Evolutionary conservation across 2,329 filamentous ascomycete genomes (phyloP), one percentile per base, ranked within the genome.

Genomic region (Madurella fahalii): DNA sequence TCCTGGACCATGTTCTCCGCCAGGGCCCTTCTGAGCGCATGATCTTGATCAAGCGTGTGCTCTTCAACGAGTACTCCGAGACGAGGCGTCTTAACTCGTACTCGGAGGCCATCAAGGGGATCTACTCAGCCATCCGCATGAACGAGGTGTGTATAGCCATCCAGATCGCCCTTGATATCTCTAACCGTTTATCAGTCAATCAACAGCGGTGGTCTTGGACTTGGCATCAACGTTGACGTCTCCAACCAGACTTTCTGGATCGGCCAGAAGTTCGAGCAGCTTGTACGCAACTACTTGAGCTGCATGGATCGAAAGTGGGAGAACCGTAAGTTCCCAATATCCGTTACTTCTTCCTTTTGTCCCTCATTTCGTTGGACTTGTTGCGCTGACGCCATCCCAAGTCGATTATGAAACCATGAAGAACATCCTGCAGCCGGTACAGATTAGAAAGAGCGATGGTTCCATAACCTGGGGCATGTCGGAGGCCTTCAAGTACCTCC

Each of bases 161-260:
- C 41, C 32, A 18, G 13, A 49, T 2, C 37, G 49, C n/a, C 58
- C 67, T 57, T 69, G 68, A 68, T n/a, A 5, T 5, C n/a, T 15
- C 51, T 59, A 49, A 54, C 40, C 2, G n/a, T n/a, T 44, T 37
- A 57, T n/a, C 66, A 79, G 65, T 69, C 65, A 57, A 73, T 68
- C 64, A 69, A 63, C 57, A 63, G 59, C 53, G 71, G 75, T 1
- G 78, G 81, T 32, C 79, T 82, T 25, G 83, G 82, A 9, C 77
- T 97, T 5, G 83, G 88, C 0, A 75, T 99, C 67, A 97, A 96
- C 63, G 84, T 95, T 11, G 93, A 99, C 65, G 87, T 96, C 31
- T 87, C 92, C 53, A 96, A 97, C 67, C 89, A 90, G 0, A 89
- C 88, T 12, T 99, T 99, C 73, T 97, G 89, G 87, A 78, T 71